Evolutionary conservation across 345 rosid species (phyloP).

Genomic region (Melaleuca quinquenervia): DNA sequence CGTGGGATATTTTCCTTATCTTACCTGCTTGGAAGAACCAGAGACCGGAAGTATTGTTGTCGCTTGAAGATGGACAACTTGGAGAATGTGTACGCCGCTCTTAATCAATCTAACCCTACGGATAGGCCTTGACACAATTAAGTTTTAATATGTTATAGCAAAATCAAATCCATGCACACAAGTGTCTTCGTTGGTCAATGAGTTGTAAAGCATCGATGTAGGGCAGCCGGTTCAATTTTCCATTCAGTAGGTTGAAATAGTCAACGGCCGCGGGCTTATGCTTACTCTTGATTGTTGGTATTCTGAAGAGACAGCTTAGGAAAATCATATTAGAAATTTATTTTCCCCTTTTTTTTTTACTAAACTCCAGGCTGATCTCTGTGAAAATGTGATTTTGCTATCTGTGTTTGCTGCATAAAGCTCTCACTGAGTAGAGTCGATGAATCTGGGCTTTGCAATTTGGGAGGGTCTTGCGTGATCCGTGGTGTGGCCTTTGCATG

Average conservation of each 20-base stretch:
- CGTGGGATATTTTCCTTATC: no score
- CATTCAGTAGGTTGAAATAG: neutral
- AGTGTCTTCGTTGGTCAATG: neutral
- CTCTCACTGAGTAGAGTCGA: no score
- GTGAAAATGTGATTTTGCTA: no score
- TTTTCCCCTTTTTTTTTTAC: no score
- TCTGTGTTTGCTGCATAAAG: no score
- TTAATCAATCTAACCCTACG: neutral
- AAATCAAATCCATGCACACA: neutral
- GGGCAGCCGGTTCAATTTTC: neutral
- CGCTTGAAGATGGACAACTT: no score
- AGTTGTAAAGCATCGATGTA: neutral
- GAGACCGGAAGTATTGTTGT: no score
- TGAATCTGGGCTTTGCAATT: no score
- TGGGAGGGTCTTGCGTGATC: no score
- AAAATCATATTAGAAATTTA: constrained; percentile 15
- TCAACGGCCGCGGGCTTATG: neutral
- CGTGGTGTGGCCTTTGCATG: no score
- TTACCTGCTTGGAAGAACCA: no score
- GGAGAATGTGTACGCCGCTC: neutral
- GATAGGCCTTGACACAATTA: neutral
- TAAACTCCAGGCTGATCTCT: no score
- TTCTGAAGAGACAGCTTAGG: constrained; percentile 11
- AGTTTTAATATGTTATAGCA: neutral
- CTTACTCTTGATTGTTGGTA: neutral